Percentiles rank a stretch among this genome's conserved stretches.
Conservation (phyloP, 495 filamentous ascomycete species). For the Hypoxylon crocopeplum region DNA sequence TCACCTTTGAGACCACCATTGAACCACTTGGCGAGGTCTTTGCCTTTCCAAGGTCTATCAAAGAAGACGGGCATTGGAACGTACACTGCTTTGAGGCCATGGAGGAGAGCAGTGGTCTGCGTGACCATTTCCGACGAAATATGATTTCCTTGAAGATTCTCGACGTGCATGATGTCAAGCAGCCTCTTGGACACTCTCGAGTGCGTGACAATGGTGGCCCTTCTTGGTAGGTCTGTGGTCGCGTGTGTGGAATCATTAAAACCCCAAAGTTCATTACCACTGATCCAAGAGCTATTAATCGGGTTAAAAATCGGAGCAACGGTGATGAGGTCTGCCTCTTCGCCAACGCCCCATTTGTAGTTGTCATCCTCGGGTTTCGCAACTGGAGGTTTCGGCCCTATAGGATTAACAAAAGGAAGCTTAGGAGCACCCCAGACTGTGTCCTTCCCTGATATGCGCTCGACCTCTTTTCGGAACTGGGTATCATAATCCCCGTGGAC, state of each 20-base stretch:
- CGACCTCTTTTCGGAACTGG: constrained; percentile 59
- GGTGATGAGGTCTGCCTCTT: constrained; percentile 78
- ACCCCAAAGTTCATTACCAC: constrained; percentile 66
- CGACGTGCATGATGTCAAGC: constrained; percentile 69
- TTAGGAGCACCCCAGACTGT: constrained; percentile 70
- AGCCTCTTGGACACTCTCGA: constrained; percentile 67
- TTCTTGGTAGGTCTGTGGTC: constrained; percentile 62
- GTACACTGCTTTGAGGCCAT: constrained; percentile 75
- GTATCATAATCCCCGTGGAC: constrained; percentile 65
- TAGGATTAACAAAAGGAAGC: constrained; percentile 58
- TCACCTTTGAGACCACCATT: constrained; percentile 62
- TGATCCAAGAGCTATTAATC: constrained; percentile 67
- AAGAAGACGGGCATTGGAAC: constrained; percentile 75
- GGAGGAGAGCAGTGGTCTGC: constrained; percentile 67
- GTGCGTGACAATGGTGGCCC: constrained; percentile 71
- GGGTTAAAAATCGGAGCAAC: constrained; percentile 74
- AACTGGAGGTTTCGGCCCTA: constrained; percentile 67
- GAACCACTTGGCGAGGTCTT: constrained; percentile 64
- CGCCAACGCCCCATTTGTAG: constrained; percentile 75
- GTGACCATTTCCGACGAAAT: constrained; percentile 76
- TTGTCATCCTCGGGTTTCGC: constrained; percentile 61
- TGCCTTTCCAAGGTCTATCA: constrained; percentile 63
- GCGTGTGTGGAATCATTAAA: constrained; percentile 58
- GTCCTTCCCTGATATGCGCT: constrained; percentile 49
- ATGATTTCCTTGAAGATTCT: constrained; percentile 65